Conservation (phyloP, 1,284 basidiomycete genomes). For the Ceratobasidium sp. region DNA sequence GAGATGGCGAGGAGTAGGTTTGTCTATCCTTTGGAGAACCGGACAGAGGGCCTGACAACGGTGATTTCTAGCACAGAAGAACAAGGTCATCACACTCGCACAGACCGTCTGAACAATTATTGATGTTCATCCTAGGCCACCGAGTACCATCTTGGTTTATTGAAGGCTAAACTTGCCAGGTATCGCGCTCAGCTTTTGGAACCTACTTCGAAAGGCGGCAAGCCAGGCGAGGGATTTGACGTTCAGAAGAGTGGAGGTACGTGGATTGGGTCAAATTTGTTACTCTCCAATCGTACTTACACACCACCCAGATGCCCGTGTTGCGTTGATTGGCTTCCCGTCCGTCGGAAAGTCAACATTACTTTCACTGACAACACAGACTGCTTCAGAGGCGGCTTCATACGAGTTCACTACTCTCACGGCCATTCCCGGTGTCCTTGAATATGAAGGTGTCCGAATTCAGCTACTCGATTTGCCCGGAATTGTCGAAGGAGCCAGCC, state of each 20-base stretch:
- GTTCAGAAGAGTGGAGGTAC: conserved; percentile 87
- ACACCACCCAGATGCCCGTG: conserved; percentile 73
- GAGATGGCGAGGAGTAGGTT: conserved; percentile 91
- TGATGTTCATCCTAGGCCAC: conserved; percentile 70
- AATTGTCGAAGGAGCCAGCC: conserved; percentile 96
- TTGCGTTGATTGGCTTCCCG: conserved; percentile 93
- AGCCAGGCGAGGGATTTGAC: conserved; percentile 88
- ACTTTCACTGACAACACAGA: conserved; percentile 91
- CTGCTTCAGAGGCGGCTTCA: conserved; percentile 86
- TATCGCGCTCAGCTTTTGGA: conserved; percentile 92
- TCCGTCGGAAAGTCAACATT: conserved; percentile 95
- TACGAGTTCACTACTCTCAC: conserved; percentile 97
- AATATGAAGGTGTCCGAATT: conserved; percentile 92
- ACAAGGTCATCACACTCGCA: conserved; percentile 67
- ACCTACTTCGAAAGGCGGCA: conserved; percentile 81
- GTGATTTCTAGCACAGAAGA: conserved; percentile 79
- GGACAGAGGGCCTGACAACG: neutral
- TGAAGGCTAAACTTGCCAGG: conserved; percentile 91
- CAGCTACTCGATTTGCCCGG: conserved; percentile 94
- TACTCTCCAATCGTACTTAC: neutral
- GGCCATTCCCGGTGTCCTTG: conserved; percentile 84
- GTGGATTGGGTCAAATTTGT: conserved; percentile 38
- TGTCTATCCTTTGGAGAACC: conserved; percentile 13
- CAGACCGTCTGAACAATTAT: neutral
- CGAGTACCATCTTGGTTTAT: conserved; percentile 86